Base-by-base conservation (phyloP, 108 stramenopile genomes). In the Cyclotella kingstonii region DNA sequence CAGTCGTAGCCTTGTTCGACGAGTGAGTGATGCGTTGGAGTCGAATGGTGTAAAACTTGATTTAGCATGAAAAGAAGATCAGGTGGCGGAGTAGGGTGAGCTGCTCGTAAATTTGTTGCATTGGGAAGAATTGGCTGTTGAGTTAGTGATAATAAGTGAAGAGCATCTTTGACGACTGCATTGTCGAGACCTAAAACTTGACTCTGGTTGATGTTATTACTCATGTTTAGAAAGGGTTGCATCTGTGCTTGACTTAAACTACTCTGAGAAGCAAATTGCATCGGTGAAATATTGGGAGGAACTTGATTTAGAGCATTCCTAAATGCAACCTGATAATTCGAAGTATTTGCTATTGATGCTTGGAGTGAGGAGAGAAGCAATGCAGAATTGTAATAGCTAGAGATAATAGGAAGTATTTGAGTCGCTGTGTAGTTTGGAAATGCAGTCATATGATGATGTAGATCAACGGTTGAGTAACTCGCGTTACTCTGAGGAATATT, bases 371-470 rank as follows among this genome's bases (percentile, higher is more conserved):
- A 35, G 18, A 53, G 33, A 33, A 53, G 35, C 3, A 26, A 18
- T 18, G 34, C 17, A 25, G 35, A 38, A 19, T 53, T 34, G 33
- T 21, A 18, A 35, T 53, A 53, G 5, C 35, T 38, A 18, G 52
- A 53, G 12, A 53, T 53, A 18, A 53, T 34, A 19, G 52, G 35
- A n/a, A n/a, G n/a, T n/a, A n/a, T n/a, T n/a, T n/a, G n/a, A n/a
- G n/a, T n/a, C n/a, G n/a, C n/a, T n/a, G n/a, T n/a, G n/a, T n/a
- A n/a, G n/a, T n/a, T n/a, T n/a, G n/a, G n/a, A n/a, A n/a, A n/a
- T n/a, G n/a, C n/a, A n/a, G n/a, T n/a, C n/a, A n/a, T n/a, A n/a
- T n/a, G n/a, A n/a, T n/a, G n/a, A n/a, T n/a, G n/a, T n/a, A n/a
- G n/a, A n/a, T n/a, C n/a, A n/a, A n/a, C n/a, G n/a, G n/a, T n/a